Evolutionary conservation across 805 yeast genomes (phyloP).

Genomic region (Brettanomyces naardenensis): DNA sequence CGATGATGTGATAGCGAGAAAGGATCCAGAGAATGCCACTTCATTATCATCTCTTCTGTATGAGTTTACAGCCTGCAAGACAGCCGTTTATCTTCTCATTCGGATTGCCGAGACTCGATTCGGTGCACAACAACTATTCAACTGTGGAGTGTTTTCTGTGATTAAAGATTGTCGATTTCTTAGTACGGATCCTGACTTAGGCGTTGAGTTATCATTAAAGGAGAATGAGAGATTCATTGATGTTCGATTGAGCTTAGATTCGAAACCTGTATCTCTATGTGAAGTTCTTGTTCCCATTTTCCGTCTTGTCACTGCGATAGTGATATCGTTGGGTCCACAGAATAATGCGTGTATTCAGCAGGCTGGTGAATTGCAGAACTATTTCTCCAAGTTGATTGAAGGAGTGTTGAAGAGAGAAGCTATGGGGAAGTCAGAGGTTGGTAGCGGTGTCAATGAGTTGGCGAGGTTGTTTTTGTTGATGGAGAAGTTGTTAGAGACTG

Average conservation of each 20-base stretch:
- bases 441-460: neutral
- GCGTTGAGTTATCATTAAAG: conserved; percentile 33
- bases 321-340: conserved; percentile 71
- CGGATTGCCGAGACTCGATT: conserved; percentile 67
- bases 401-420: conserved; percentile 35
- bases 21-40: neutral
- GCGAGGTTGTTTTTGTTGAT: neutral
- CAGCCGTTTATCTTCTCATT: conserved; percentile 59
- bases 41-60: conserved; percentile 47
- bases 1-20: conserved; percentile 37
- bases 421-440: conserved; percentile 4
- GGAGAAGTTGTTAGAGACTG: too few relatives aligned
- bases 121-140: conserved; percentile 74
- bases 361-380: conserved; percentile 41
- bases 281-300: conserved; percentile 58
- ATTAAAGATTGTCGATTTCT: conserved; percentile 51
- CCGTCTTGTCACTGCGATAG: conserved; percentile 59
- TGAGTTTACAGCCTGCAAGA: conserved; percentile 71
- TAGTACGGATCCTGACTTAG: conserved; percentile 71
- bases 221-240: conserved; percentile 25
- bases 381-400: conserved; percentile 46
- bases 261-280: conserved; percentile 35
- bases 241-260: conserved; percentile 44
- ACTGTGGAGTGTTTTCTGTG: conserved; percentile 61
- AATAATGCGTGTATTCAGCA: conserved; percentile 51